A percentile compares a stretch with the other conserved stretches of the same genome.
These are phyloP conservation scores for Sporothrix sp. DNA, from an alignment of 2,329 filamentous ascomycete genomes.

Conservation along the genomic window DNA sequence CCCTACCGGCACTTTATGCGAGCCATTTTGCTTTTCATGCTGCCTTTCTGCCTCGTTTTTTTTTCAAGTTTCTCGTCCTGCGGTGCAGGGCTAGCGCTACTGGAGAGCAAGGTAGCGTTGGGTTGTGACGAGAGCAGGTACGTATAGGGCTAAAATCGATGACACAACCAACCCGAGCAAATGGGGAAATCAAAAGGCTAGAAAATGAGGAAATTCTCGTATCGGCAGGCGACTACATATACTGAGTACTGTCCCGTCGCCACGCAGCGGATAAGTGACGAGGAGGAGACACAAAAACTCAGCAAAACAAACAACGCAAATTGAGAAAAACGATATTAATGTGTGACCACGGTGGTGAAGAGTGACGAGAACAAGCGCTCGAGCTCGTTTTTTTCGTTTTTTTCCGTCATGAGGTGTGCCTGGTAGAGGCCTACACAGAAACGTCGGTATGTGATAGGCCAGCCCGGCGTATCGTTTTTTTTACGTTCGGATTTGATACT, in stretches of 20 bases:
- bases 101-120: not conserved
- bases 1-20: not conserved
- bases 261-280: not conserved
- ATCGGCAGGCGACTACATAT: too few species aligned
- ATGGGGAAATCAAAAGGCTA: not conserved
- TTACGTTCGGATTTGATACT: too few species aligned
- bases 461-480: not conserved
- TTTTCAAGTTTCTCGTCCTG: not conserved
- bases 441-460: constrained; percentile 1
- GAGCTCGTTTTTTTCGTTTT: constrained; percentile 2
- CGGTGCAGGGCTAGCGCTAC: constrained; percentile 3
- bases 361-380: constrained; percentile 7
- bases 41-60: not conserved
- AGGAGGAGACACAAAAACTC: not conserved
- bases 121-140: not conserved
- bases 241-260: too few species aligned
- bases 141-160: not conserved
- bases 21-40: not conserved
- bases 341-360: not conserved
- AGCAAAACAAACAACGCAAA: not conserved
- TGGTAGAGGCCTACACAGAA: not conserved
- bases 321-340: not conserved
- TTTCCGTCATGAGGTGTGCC: not conserved
- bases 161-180: not conserved
- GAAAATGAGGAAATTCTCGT: not conserved